A percentile compares a stretch with the other conserved stretches of the same genome.
Conservation (phyloP, 2,329 filamentous ascomycete genomes). For the Fusarium paranaense region DNA sequence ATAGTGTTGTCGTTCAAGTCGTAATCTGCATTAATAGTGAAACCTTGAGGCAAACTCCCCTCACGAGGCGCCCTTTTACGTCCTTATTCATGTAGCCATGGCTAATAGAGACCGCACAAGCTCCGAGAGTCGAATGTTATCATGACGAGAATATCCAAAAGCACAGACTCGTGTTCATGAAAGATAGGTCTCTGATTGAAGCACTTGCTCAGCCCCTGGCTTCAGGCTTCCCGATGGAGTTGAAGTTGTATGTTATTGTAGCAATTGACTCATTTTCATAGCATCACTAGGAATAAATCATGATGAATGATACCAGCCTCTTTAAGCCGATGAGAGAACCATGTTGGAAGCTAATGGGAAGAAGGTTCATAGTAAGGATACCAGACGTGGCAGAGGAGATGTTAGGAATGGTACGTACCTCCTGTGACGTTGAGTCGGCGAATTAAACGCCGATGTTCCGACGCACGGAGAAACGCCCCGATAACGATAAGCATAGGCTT, state of each 20-base stretch:
- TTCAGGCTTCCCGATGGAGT: not conserved
- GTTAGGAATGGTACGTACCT: not conserved
- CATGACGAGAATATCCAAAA: not conserved
- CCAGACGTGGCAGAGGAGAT: too few relatives aligned
- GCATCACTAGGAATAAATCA: not conserved
- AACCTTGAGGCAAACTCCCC: conserved; percentile 3
- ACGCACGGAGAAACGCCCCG: conserved; percentile 8
- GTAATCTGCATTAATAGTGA: not conserved
- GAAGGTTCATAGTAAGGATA: too few relatives aligned
- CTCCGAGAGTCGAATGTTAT: not conserved
- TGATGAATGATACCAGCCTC: not conserved
- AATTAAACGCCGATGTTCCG: conserved; percentile 29
- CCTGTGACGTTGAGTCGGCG: conserved; percentile 10
- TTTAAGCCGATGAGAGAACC: not conserved
- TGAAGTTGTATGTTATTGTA: not conserved
- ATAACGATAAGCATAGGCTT: conserved; percentile 28
- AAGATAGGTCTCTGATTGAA: not conserved
- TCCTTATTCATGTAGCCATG: not conserved
- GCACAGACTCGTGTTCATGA: not conserved
- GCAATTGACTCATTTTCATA: not conserved
- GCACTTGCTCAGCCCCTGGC: not conserved
- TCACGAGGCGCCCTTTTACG: conserved; percentile 6
- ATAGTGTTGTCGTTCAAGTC: not conserved
- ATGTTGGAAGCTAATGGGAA: not conserved
- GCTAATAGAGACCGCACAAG: not conserved